phyloP scores from a whole-genome alignment of 2,329 filamentous ascomycete species.

The Colletotrichum australisinense region DNA sequence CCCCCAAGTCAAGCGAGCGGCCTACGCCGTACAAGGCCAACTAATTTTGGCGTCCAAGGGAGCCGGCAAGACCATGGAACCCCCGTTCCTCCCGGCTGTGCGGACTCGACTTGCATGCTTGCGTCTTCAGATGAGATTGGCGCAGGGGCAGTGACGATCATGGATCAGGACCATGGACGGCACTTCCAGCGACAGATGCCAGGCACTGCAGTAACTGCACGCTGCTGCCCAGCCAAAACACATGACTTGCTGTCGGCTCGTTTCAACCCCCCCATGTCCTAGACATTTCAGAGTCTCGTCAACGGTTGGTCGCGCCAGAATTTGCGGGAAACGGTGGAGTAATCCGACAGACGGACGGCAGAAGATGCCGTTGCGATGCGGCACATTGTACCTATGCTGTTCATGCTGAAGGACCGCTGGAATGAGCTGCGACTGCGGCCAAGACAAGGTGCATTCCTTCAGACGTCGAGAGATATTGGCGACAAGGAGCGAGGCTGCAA shows the following conservation, averaged over 20 bases:
- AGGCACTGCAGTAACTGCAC: neutral
- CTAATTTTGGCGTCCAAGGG: constrained; percentile 22
- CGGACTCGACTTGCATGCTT: constrained; percentile 23
- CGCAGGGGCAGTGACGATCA: constrained; percentile 29
- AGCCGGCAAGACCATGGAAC: constrained; percentile 6
- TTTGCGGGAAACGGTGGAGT: constrained; percentile 14
- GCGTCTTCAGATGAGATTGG: constrained; percentile 29
- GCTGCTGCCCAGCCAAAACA: neutral
- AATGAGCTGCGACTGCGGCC: constrained; percentile 8
- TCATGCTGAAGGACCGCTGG: neutral
- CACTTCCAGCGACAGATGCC: constrained; percentile 1
- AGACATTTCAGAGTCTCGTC: constrained; percentile 8
- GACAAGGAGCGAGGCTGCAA: constrained; percentile 15
- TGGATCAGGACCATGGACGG: constrained; percentile 10
- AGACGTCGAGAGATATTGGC: constrained; percentile 9
- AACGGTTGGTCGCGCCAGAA: constrained; percentile 2
- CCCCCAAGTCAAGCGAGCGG: neutral
- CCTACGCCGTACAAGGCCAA: neutral
- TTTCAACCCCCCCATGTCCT: constrained; percentile 17
- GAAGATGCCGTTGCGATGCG: constrained; percentile 11
- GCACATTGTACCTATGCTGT: neutral
- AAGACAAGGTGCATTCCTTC: constrained; percentile 6
- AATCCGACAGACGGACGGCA: neutral
- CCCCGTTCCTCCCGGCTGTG: constrained; percentile 6
- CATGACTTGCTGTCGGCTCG: constrained; percentile 5